Conservation (phyloP, 805 yeast genomes). For the Saturnispora serradocipensis region DNA sequence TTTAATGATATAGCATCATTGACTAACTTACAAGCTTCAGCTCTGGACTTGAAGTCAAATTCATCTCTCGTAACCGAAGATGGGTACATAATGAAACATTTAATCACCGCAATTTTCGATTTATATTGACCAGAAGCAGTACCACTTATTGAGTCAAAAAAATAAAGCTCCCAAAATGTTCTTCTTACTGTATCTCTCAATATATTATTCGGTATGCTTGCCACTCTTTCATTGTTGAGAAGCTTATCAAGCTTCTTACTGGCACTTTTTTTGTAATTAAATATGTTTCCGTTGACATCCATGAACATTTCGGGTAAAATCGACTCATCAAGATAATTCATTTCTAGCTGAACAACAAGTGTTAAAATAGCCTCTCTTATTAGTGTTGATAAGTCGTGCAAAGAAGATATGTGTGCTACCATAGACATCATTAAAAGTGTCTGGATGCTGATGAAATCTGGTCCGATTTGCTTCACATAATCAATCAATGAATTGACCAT, state of each 20-base stretch:
- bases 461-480: conserved; percentile 26
- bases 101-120: conserved; percentile 30
- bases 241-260: not conserved
- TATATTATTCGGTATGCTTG: conserved; percentile 16
- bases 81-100: conserved; percentile 34
- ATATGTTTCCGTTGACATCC: conserved; percentile 28
- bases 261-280: conserved; percentile 10
- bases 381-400: conserved; percentile 36
- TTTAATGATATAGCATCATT: conserved; percentile 42
- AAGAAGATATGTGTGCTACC: conserved; percentile 41
- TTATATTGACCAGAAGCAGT: conserved; percentile 43
- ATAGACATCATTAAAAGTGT: conserved; percentile 33
- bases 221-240: conserved; percentile 11
- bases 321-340: conserved; percentile 32
- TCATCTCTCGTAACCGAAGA: conserved; percentile 24
- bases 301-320: conserved; percentile 20
- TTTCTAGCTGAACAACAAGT: conserved; percentile 29
- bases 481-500: conserved; percentile 27
- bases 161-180: conserved; percentile 44
- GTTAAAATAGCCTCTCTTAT: conserved; percentile 36
- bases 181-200: conserved; percentile 33
- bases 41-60: conserved; percentile 40
- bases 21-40: conserved; percentile 38
- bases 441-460: conserved; percentile 38
- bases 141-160: conserved; percentile 43